Base-by-base conservation (phyloP, 1,284 basidiomycete species). In the Mrakiaceae sp. region DNA sequence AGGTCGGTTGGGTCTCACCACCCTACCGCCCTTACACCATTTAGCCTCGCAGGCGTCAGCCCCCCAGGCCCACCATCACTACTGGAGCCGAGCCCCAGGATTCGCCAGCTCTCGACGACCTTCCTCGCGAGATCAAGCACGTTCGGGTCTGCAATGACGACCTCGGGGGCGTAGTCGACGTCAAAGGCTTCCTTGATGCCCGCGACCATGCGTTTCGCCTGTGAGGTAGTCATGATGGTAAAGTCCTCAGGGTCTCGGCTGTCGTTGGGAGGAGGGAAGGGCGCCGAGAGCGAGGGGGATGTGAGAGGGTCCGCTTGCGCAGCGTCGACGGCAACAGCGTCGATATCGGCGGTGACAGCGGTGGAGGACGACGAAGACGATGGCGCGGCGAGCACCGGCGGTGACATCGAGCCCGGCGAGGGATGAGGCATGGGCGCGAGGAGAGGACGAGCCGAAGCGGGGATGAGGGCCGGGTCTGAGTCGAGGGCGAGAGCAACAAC, bases 91-190 rank as follows among this genome's bases (percentile, higher is more conserved):
- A 16, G n/a, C 8, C 62, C 68, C 27, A 87, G 74, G 50, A 92
- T 78, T 71, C 87, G 84, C 72, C 86, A 86, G 11, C 90, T 89
- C 27, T 88, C 83, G 66, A 95, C 76, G 68, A 98, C 88, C 70
- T 91, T 81, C 70, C 87, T 86, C 5, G 92, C 86, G 68, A 98
- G 78, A 51, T 86, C 81, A 14, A 82, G 81, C 69, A 97, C 76
- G 76, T 98, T 98, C 14, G 95, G 92, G 72, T 96, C 91, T 1
- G 92, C 94, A 55, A 98, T 80, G 53, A 98, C 82, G 27, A 98
- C 92, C 70, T 96, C 90, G 12, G 86, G 83, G 4, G 85, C 85
- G 71, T 94, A 86, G 71, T 98, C 94, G 51, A 97, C 86, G 48
- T 82, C 84, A 73, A 95, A 96, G 8, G 87, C 83, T 72, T 88